phyloP scores from a whole-genome alignment of 2,329 filamentous ascomycete species.

The Chaetomium strumarium region DNA sequence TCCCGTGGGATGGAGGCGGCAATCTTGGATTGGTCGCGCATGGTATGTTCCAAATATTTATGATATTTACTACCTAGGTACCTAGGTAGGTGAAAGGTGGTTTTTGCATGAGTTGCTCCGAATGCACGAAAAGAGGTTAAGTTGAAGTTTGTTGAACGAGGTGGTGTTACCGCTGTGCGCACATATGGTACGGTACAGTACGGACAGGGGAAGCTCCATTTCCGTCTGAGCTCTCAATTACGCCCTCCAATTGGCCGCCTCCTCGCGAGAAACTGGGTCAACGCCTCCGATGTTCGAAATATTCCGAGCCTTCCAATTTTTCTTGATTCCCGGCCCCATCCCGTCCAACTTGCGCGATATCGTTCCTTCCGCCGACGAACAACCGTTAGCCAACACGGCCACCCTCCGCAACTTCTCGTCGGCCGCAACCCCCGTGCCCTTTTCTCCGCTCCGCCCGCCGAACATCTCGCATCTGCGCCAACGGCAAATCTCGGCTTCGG shows the following conservation, averaged over 20 bases:
- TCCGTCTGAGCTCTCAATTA: constrained; percentile 20
- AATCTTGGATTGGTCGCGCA: too few relatives aligned
- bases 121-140: too few relatives aligned
- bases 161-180: too few relatives aligned
- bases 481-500: not conserved
- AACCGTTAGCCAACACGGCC: constrained; percentile 12
- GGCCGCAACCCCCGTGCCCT: constrained; percentile 4
- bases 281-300: constrained; percentile 26
- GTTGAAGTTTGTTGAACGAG: too few relatives aligned
- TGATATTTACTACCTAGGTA: too few relatives aligned
- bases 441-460: constrained; percentile 12
- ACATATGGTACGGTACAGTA: too few relatives aligned
- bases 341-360: constrained; percentile 23
- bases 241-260: constrained; percentile 24
- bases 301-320: constrained; percentile 32
- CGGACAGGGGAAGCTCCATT: not conserved
- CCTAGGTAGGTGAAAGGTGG: too few relatives aligned
- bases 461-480: not conserved
- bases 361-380: constrained; percentile 15
- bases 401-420: constrained; percentile 8
- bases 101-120: too few relatives aligned
- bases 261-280: constrained; percentile 20
- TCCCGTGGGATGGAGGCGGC: too few relatives aligned
- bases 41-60: too few relatives aligned
- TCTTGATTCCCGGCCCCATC: constrained; percentile 20